phyloP scores from a whole-genome alignment of 2,329 filamentous ascomycete genomes.

The Cryphonectria parasitica region DNA sequence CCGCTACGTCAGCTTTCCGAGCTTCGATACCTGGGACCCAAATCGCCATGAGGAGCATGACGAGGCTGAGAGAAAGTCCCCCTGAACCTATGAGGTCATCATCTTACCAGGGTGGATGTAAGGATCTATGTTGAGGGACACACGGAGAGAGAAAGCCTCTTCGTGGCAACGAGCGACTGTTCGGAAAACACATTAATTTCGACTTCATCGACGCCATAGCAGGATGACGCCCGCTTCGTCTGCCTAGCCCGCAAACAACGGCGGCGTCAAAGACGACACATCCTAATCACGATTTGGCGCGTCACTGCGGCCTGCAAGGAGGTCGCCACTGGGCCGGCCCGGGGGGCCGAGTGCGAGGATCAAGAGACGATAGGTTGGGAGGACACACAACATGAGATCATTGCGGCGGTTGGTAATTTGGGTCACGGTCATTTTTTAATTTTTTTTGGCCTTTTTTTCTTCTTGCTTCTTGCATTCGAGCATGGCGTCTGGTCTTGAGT shows the following conservation, averaged over 20 bases:
- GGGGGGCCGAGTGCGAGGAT: slow-evolving; percentile 5
- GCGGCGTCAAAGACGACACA: background rate
- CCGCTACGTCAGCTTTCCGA: slow-evolving; percentile 75
- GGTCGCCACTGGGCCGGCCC: slow-evolving; percentile 1
- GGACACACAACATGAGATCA: slow-evolving; percentile 27
- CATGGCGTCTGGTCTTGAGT: slow-evolving; percentile 25
- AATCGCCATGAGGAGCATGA: slow-evolving; percentile 48
- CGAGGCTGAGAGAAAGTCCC: slow-evolving; percentile 40
- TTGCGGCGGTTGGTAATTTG: slow-evolving; percentile 10
- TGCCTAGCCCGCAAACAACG: slow-evolving; percentile 10
- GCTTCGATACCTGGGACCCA: slow-evolving; percentile 69
- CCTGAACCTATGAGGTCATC: slow-evolving; percentile 31
- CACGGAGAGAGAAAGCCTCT: background rate
- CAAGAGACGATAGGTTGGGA: background rate
- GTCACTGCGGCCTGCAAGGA: background rate
- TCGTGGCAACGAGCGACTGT: background rate
- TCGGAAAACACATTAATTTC: background rate
- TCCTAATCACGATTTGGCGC: background rate
- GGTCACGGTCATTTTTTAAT: slow-evolving; percentile 11
- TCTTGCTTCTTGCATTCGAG: slow-evolving; percentile 15
- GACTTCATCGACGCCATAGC: background rate
- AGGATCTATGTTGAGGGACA: background rate
- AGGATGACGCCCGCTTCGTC: background rate
- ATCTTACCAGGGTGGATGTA: slow-evolving; percentile 6
- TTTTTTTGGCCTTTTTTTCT: background rate